A percentile compares a stretch with the other conserved stretches of the same genome.
These are phyloP conservation scores for Eimeria necatrix DNA, from an alignment of 169 alveolate species.

Conservation along the genomic window DNA sequence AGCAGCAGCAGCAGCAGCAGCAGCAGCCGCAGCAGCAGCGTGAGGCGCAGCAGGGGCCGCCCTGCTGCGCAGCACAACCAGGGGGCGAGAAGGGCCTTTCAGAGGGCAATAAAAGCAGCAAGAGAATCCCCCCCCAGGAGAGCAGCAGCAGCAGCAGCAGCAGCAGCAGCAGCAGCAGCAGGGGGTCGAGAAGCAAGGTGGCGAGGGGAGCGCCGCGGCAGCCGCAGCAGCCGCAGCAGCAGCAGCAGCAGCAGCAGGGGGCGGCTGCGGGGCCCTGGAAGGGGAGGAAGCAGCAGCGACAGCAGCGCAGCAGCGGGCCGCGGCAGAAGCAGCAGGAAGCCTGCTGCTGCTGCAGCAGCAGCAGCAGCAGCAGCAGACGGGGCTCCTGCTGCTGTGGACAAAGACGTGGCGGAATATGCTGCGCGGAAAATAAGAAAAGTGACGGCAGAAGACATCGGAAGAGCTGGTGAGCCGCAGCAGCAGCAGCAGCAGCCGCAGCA, in stretches of 20 bases:
- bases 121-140: slow-evolving; percentile 9
- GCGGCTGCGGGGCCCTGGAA: background rate
- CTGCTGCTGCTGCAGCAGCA: slow-evolving; percentile 7
- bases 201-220: background rate
- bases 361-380: slow-evolving; percentile 70
- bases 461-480: slow-evolving; percentile 76
- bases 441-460: slow-evolving; percentile 81
- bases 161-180: slow-evolving; percentile 30
- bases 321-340: slow-evolving; percentile 31
- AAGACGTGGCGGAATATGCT: slow-evolving; percentile 84
- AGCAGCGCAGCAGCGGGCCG: background rate
- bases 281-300: background rate
- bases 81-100: background rate
- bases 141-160: slow-evolving; percentile 42
- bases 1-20: slow-evolving; percentile 21
- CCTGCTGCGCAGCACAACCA: background rate
- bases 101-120: slow-evolving; percentile 11
- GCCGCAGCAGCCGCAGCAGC: slow-evolving; percentile 26
- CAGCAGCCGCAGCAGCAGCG: slow-evolving; percentile 7
- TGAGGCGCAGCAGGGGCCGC: background rate
- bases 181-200: background rate
- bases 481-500: too few species aligned
- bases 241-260: slow-evolving; percentile 35
- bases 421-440: slow-evolving; percentile 82
- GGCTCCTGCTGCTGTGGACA: slow-evolving; percentile 79